phyloP scores from a whole-genome alignment of 257 asterid genomes.

The Solanum raphanifolium region DNA sequence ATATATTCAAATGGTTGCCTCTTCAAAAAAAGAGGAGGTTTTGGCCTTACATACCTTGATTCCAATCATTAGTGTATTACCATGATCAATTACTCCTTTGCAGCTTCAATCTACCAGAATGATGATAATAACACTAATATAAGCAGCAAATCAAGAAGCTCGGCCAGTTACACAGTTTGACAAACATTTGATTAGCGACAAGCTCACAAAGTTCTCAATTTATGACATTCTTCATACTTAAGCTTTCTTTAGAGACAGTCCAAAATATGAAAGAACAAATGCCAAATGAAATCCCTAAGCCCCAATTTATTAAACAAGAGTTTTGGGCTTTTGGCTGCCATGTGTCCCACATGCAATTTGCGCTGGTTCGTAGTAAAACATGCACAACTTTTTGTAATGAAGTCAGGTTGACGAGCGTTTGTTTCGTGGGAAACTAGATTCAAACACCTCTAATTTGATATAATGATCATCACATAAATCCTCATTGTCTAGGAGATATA shows the following conservation, averaged over 20 bases:
- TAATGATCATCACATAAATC: neutral
- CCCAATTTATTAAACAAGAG: neutral
- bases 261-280: neutral
- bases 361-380: neutral
- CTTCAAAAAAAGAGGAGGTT: neutral
- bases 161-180: neutral
- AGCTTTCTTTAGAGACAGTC: neutral
- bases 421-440: neutral
- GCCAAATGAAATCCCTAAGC: neutral
- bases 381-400: neutral
- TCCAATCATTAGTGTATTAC: neutral
- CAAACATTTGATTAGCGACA: neutral
- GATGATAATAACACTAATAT: neutral
- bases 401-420: neutral
- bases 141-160: neutral
- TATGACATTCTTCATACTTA: neutral
- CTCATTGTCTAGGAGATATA: neutral
- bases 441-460: neutral
- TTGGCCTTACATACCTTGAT: neutral
- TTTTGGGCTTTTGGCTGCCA: neutral
- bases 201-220: neutral
- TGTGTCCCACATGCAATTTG: neutral
- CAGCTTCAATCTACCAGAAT: neutral
- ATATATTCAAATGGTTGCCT: neutral
- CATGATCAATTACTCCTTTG: neutral